Percentiles rank a stretch among this genome's conserved stretches.
Conservation (phyloP, 768 basidiomycete species). For the Tephrocybe sp. region DNA sequence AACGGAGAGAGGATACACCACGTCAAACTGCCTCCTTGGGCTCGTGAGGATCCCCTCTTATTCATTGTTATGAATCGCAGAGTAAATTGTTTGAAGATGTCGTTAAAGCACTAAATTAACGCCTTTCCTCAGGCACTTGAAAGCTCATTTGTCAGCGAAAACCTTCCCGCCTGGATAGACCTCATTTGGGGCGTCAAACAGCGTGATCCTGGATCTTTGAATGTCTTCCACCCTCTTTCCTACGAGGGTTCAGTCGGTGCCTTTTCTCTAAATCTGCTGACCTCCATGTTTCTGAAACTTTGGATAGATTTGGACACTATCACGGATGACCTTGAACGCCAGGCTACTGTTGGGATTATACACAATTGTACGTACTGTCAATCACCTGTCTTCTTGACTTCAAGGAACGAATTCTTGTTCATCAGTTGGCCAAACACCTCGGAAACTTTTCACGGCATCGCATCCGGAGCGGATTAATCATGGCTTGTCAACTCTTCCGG, state of each 20-base stretch:
- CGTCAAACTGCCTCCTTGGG: constrained; percentile 91
- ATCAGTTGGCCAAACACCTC: constrained; percentile 87
- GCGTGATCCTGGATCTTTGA: constrained; percentile 70
- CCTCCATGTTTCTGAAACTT: not conserved
- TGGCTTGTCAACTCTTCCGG: constrained; percentile 69
- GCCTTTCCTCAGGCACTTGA: constrained; percentile 65
- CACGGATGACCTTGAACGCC: constrained; percentile 80
- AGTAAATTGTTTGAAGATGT: constrained; percentile 30
- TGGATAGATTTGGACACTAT: constrained; percentile 78
- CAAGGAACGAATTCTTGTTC: not conserved
- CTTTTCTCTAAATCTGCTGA: constrained; percentile 3
- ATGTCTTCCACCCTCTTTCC: constrained; percentile 90
- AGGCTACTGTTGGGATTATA: constrained; percentile 92
- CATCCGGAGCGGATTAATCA: constrained; percentile 77
- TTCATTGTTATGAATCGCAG: constrained; percentile 79
- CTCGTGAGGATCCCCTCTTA: constrained; percentile 75
- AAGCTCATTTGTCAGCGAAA: constrained; percentile 80
- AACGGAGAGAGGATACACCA: constrained; percentile 80
- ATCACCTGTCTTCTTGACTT: not conserved
- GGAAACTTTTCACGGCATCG: constrained; percentile 72
- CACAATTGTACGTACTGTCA: constrained; percentile 71
- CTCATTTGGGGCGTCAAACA: constrained; percentile 90
- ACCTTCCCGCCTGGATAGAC: constrained; percentile 89
- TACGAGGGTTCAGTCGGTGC: constrained; percentile 87
- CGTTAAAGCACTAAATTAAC: not conserved